Conservation (phyloP, 768 basidiomycete species). For the Amanita brunnescens region DNA sequence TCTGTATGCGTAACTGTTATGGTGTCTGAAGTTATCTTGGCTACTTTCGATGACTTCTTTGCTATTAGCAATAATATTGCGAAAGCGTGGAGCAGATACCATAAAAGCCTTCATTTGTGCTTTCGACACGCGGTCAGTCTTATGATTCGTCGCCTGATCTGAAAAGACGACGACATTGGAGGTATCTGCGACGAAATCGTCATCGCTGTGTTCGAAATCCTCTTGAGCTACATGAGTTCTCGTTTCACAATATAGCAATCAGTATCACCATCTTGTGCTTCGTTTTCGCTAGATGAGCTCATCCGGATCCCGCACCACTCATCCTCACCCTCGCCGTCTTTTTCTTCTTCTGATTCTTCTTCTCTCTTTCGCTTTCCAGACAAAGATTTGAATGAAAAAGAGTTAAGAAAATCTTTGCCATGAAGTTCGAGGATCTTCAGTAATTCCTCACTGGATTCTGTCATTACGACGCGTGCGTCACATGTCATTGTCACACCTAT, state of each 20-base stretch:
- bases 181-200: constrained; percentile 31
- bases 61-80: constrained; percentile 3
- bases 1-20: constrained; percentile 15
- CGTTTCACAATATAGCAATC: neutral
- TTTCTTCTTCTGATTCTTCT: constrained; percentile 12
- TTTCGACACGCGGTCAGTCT: constrained; percentile 20
- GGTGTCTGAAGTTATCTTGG: constrained; percentile 40
- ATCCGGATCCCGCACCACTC: constrained; percentile 32
- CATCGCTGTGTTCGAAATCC: constrained; percentile 38
- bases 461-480: neutral
- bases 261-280: constrained; percentile 6
- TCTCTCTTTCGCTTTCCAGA: constrained; percentile 14
- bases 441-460: constrained; percentile 21
- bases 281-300: constrained; percentile 10
- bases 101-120: constrained; percentile 63
- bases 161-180: constrained; percentile 52
- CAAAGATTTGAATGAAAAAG: constrained; percentile 24
- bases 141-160: constrained; percentile 15
- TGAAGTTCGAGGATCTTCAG: constrained; percentile 37
- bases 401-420: constrained; percentile 37
- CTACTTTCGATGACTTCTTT: constrained; percentile 68
- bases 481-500: neutral
- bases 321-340: too few species aligned
- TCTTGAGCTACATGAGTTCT: constrained; percentile 14
- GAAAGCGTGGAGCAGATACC: constrained; percentile 32